Evolutionary conservation across 1,139 yeast genomes (phyloP).

Genomic region (Zygoascus sp.): DNA sequence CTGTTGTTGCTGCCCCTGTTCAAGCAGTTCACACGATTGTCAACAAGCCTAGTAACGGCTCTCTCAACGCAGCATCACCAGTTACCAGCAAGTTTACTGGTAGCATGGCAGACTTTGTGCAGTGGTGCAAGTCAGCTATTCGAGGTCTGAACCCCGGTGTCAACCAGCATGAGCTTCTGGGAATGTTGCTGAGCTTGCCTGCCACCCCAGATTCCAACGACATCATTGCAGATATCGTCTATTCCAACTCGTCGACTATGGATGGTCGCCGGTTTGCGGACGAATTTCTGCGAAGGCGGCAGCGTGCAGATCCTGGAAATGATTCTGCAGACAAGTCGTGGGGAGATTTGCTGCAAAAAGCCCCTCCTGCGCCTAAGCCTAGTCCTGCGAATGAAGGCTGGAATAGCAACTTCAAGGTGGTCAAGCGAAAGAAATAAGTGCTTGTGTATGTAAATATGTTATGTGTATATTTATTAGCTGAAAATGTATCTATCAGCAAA

Average conservation of each 20-base stretch:
- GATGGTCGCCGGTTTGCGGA: constrained; percentile 93
- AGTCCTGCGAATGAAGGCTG: constrained; percentile 66
- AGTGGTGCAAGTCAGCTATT: constrained; percentile 81
- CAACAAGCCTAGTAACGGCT: constrained; percentile 16
- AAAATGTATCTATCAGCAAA: too few species aligned
- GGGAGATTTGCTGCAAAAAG: constrained; percentile 62
- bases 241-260: constrained; percentile 85
- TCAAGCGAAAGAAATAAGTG: constrained; percentile 56
- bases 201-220: constrained; percentile 66
- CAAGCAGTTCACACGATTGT: constrained; percentile 1
- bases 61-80: constrained; percentile 23
- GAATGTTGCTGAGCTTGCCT: constrained; percentile 78
- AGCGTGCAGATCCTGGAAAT: constrained; percentile 50
- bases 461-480: constrained; percentile 1
- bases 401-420: constrained; percentile 63
- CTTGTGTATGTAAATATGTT: neutral
- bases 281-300: constrained; percentile 79
- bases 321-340: constrained; percentile 18
- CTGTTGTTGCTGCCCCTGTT: constrained; percentile 11
- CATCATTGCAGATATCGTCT: constrained; percentile 88
- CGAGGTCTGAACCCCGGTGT: constrained; percentile 67
- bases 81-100: constrained; percentile 28
- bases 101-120: constrained; percentile 55
- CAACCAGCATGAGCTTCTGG: constrained; percentile 56
- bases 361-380: constrained; percentile 36